Evolutionary conservation across 2,329 filamentous ascomycete genomes (phyloP), one percentile per base, ranked within the genome.

Genomic region (Calonectria pseudoturangicola): DNA sequence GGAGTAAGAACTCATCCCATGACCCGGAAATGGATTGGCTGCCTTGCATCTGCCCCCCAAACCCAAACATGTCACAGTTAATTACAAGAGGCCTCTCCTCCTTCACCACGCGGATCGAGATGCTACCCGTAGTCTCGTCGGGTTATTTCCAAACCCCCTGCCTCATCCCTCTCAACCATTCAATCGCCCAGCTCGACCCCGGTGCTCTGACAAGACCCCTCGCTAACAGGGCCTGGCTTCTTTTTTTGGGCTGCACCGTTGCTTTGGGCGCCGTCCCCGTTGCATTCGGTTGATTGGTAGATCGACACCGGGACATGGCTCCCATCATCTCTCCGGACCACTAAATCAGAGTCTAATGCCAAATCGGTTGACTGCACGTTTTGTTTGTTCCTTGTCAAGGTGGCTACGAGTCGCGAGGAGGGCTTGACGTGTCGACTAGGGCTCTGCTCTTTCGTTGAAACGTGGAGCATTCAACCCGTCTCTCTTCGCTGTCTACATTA

Each of bases 301-400:
- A 77, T 75, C 74, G 66, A 78, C 76, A 74, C 77, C 71, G 64
- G 78, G 71, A 73, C 72, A 51, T 70, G 50, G 69, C 66, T 71
- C 74, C 70, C 77, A 73, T 78, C 73, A 77, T 77, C 70, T 80
- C 72, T 74, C 54, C 36, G 30, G n/a, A 74, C 71, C 68, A 71
- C 58, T 63, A 47, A 47, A 66, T 48, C 58, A 58, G 64, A 63
- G 36, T 30, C 50, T 68, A 60, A 50, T 56, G 54, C 77, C 78
- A 80, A 80, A 80, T 80, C 77, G 78, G 72, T 76, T 72, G 66
- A 66, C 69, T 71, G 78, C 78, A 79, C 78, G 78, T 80, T 80
- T 78, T 74, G 68, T 66, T 68, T 27, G 69, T 64, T 63, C 71
- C 71, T 69, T 50, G 68, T 71, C 68, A 18, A 66, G 47, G 58